A percentile compares a stretch with the other conserved stretches of the same genome.
phyloP scores from a whole-genome alignment of 2,329 filamentous ascomycete species.

The Coniella vitis region DNA sequence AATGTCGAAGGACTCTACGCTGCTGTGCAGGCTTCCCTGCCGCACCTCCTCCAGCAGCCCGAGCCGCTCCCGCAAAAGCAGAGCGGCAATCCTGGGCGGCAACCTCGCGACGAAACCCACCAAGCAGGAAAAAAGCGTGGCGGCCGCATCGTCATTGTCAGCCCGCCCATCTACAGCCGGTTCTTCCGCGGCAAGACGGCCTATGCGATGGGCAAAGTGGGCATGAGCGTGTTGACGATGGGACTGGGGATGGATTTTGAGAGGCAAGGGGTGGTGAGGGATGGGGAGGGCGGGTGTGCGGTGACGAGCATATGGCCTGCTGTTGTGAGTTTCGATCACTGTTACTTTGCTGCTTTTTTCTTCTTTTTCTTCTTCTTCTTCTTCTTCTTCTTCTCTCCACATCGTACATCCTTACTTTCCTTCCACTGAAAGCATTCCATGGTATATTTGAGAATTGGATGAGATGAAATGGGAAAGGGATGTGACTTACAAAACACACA shows the following conservation, averaged over 20 bases:
- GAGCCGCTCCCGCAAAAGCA: too few relatives aligned
- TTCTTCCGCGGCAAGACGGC: conserved; percentile 84
- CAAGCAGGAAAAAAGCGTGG: conserved; percentile 33
- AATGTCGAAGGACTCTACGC: conserved; percentile 73
- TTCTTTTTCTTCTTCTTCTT: conserved; percentile 1
- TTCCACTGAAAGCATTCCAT: neutral
- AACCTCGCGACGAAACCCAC: too few relatives aligned
- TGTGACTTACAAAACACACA: too few relatives aligned
- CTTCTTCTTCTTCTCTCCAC: neutral
- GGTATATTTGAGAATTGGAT: too few relatives aligned
- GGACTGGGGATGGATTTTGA: conserved; percentile 77
- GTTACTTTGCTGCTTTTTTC: neutral
- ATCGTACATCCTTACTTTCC: too few relatives aligned
- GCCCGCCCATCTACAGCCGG: conserved; percentile 76
- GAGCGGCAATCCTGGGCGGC: too few relatives aligned
- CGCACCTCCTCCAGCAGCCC: conserved; percentile 47
- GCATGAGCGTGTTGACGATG: conserved; percentile 75
- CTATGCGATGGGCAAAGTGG: conserved; percentile 73
- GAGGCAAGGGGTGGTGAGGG: conserved; percentile 50
- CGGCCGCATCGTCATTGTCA: conserved; percentile 69
- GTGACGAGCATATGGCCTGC: conserved; percentile 82
- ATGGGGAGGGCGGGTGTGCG: conserved; percentile 49
- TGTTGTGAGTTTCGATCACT: conserved; percentile 40
- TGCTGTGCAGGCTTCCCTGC: conserved; percentile 60
- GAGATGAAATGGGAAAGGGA: too few relatives aligned